phyloP scores from a whole-genome alignment of 805 yeast species.

The Pichia scutulata region DNA sequence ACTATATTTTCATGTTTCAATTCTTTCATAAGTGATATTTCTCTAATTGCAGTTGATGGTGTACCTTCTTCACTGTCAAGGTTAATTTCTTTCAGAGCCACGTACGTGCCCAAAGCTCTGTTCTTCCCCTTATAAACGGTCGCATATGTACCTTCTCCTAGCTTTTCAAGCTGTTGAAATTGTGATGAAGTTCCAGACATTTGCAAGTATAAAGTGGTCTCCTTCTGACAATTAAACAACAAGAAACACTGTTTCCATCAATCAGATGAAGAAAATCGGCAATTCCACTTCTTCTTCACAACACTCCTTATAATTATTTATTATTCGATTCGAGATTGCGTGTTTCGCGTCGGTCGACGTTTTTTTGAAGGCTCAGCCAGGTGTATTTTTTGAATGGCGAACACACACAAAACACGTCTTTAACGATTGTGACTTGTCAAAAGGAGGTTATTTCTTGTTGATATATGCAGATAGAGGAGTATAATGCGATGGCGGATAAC shows the following conservation, averaged over 20 bases:
- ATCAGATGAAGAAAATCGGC: not conserved
- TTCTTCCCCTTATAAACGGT: conserved; percentile 96
- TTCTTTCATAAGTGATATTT: conserved; percentile 92
- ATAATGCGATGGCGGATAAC: not conserved
- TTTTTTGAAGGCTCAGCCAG: not conserved
- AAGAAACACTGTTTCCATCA: not conserved
- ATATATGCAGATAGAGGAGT: not conserved
- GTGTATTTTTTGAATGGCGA: not conserved
- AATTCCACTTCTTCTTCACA: not conserved
- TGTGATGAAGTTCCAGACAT: conserved; percentile 34
- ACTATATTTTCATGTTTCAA: conserved; percentile 89
- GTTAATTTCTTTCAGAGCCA: conserved; percentile 91
- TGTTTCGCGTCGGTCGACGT: no score
- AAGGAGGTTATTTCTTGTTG: not conserved
- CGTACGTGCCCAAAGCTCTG: conserved; percentile 77
- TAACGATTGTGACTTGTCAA: not conserved
- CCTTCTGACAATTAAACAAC: not conserved
- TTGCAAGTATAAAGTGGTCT: not conserved
- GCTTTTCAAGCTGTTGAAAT: conserved; percentile 58
- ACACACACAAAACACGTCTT: not conserved
- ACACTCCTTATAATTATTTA: not conserved
- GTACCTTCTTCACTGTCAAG: conserved; percentile 97
- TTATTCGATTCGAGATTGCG: no score
- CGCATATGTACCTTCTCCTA: conserved; percentile 95
- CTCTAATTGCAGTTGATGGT: conserved; percentile 96